A percentile compares a stretch with the other conserved stretches of the same genome.
Evolutionary conservation across 2,329 filamentous ascomycete genomes (phyloP).

Genomic region (Claviceps sp.): DNA sequence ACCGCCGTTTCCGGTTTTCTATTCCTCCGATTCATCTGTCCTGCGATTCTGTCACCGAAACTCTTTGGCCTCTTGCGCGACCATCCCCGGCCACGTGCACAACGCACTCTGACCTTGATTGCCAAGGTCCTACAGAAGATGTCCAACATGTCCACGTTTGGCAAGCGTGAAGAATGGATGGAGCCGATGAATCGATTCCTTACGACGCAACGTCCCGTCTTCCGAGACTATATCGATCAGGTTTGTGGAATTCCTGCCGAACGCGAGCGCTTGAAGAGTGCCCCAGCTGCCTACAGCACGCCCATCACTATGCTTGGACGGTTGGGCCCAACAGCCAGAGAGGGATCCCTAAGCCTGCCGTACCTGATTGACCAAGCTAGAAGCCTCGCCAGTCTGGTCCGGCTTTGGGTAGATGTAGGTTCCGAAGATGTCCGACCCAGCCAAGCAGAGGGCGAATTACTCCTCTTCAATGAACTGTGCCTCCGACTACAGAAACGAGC

Average conservation of each 20-base stretch:
- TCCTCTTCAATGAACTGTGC: conserved; percentile 40
- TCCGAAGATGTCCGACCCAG: conserved; percentile 23
- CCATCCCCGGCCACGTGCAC: conserved; percentile 68
- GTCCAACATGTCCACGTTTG: conserved; percentile 81
- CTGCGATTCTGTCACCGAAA: conserved; percentile 90
- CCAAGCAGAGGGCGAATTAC: conserved; percentile 34
- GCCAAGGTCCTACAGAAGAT: conserved; percentile 86
- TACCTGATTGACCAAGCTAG: conserved; percentile 84
- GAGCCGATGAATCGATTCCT: conserved; percentile 94
- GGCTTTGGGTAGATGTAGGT: conserved; percentile 57
- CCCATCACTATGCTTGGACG: conserved; percentile 81
- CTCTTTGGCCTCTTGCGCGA: conserved; percentile 76
- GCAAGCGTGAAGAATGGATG: conserved; percentile 97
- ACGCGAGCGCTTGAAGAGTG: conserved; percentile 40
- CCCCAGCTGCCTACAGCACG: conserved; percentile 80
- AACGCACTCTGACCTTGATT: conserved; percentile 80
- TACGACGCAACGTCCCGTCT: conserved; percentile 57
- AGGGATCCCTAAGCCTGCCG: conserved; percentile 86
- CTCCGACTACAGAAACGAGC: conserved; percentile 35
- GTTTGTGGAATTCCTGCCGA: conserved; percentile 74
- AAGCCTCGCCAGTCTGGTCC: conserved; percentile 72
- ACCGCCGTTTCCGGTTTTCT: conserved; percentile 92
- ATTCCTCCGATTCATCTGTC: conserved; percentile 90
- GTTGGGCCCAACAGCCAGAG: conserved; percentile 64
- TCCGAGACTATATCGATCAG: conserved; percentile 77